These are phyloP conservation scores for Penicillium lividum DNA, from an alignment of 495 filamentous ascomycete species.

Conservation along the genomic window DNA sequence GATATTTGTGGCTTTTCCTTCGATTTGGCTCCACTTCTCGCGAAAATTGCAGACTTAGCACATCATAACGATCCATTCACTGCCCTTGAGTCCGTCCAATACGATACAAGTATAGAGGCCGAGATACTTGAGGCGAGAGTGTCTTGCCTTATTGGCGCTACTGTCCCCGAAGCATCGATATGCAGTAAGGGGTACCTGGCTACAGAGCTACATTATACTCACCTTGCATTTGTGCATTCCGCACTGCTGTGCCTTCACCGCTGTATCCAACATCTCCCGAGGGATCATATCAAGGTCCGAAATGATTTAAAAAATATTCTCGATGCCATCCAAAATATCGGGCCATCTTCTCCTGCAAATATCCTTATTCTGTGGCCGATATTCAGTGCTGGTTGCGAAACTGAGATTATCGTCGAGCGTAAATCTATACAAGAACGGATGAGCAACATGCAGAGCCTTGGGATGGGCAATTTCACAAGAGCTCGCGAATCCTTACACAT, in stretches of 20 bases:
- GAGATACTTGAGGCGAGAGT: slow-evolving; percentile 21
- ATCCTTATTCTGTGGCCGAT: slow-evolving; percentile 39
- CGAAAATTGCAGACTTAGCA: slow-evolving; percentile 17
- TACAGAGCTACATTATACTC: slow-evolving; percentile 27
- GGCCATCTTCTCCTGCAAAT: slow-evolving; percentile 28
- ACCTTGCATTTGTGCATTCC: slow-evolving; percentile 34
- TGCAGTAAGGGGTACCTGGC: slow-evolving; percentile 7
- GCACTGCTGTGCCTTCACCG: slow-evolving; percentile 37
- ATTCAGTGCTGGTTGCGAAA: slow-evolving; percentile 39
- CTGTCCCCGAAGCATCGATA: slow-evolving; percentile 3
- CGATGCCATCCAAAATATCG: slow-evolving; percentile 20
- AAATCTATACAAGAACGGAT: slow-evolving; percentile 29
- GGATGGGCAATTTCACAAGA: slow-evolving; percentile 39
- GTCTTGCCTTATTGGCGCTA: slow-evolving; percentile 12
- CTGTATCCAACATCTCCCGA: slow-evolving; percentile 25
- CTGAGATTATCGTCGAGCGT: slow-evolving; percentile 20
- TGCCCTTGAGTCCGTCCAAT: no score
- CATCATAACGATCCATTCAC: neutral
- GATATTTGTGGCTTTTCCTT: slow-evolving; percentile 38
- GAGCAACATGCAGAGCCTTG: slow-evolving; percentile 31
- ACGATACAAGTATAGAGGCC: slow-evolving; percentile 3
- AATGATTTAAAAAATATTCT: neutral
- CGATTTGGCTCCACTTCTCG: slow-evolving; percentile 28
- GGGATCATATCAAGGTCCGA: slow-evolving; percentile 10
- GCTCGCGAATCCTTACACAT: slow-evolving; percentile 22